A percentile compares a stretch with the other conserved stretches of the same genome.
Conservation (phyloP, 257 asterid genomes). For the Lithospermum erythrorhizon region DNA sequence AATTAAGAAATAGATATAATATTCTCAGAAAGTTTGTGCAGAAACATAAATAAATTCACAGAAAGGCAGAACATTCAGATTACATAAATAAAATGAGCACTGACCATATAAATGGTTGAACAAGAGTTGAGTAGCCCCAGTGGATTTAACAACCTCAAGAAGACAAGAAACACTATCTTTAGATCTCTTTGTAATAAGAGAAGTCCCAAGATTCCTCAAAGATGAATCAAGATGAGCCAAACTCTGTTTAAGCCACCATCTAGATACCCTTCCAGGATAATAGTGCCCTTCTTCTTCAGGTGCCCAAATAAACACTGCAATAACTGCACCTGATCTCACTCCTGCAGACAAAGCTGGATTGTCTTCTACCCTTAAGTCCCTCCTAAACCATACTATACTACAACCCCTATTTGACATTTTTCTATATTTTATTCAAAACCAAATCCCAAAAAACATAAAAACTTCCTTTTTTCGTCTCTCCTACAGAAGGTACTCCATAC, state of each 20-base stretch:
- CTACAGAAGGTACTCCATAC: constrained; percentile 16
- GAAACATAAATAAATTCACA: no score
- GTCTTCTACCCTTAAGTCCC: constrained; percentile 92
- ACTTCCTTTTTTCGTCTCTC: constrained; percentile 2
- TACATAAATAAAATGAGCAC: constrained; percentile 1
- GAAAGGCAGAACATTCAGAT: background rate
- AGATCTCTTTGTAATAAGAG: constrained; percentile 76
- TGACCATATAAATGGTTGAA: constrained; percentile 92
- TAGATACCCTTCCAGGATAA: constrained; percentile 82
- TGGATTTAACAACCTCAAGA: constrained; percentile 52
- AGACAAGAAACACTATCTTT: constrained; percentile 71
- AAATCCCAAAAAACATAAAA: background rate
- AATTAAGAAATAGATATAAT: no score
- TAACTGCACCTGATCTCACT: constrained; percentile 70
- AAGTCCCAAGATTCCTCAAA: constrained; percentile 74
- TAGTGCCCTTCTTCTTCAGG: constrained; percentile 90
- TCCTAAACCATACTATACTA: constrained; percentile 89
- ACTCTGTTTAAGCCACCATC: constrained; percentile 96
- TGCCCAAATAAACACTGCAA: constrained; percentile 75
- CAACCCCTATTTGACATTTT: constrained; percentile 60
- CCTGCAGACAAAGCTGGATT: constrained; percentile 86
- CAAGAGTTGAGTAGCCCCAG: constrained; percentile 80
- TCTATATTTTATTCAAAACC: constrained; percentile 1
- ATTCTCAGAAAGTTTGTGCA: no score
- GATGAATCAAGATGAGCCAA: constrained; percentile 67